Percentiles rank a stretch among this genome's conserved stretches.
Conservation (phyloP, 2,329 filamentous ascomycete genomes). For the Graphilbum fragrans region DNA sequence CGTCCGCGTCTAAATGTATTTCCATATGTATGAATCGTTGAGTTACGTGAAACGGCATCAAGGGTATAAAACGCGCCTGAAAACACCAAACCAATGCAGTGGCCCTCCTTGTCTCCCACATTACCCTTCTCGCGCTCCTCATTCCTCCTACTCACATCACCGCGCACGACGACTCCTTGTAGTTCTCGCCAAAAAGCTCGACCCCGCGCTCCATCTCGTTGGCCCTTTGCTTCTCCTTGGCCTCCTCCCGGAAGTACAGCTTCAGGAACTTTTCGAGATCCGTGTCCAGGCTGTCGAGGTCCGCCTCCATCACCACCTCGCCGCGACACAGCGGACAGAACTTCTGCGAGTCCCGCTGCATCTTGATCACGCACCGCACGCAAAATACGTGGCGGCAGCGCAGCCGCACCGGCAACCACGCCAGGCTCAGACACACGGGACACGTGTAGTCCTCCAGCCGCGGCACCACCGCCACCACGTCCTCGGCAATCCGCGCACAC, state of each 20-base stretch:
- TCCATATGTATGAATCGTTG: too few relatives aligned
- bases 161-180: constrained; percentile 44
- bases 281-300: constrained; percentile 58
- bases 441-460: constrained; percentile 78
- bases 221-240: constrained; percentile 53
- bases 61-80: not conserved
- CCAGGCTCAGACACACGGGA: constrained; percentile 66
- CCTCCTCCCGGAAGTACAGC: constrained; percentile 63
- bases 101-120: not conserved
- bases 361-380: constrained; percentile 69
- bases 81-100: not conserved
- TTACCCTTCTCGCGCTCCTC: not conserved
- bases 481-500: constrained; percentile 59
- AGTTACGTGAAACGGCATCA: too few relatives aligned
- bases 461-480: constrained; percentile 62
- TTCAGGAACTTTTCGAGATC: constrained; percentile 58
- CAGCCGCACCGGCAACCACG: constrained; percentile 71
- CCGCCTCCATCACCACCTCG: constrained; percentile 58
- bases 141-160: constrained; percentile 37
- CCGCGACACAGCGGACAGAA: constrained; percentile 67
- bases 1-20: too few relatives aligned
- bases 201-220: constrained; percentile 67
- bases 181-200: constrained; percentile 57
- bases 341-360: constrained; percentile 58
- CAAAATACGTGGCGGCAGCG: constrained; percentile 70